A percentile compares a stretch with the other conserved stretches of the same genome.
phyloP scores from a whole-genome alignment of 2,329 filamentous ascomycete genomes.

The Ceratocystis smalleyi region DNA sequence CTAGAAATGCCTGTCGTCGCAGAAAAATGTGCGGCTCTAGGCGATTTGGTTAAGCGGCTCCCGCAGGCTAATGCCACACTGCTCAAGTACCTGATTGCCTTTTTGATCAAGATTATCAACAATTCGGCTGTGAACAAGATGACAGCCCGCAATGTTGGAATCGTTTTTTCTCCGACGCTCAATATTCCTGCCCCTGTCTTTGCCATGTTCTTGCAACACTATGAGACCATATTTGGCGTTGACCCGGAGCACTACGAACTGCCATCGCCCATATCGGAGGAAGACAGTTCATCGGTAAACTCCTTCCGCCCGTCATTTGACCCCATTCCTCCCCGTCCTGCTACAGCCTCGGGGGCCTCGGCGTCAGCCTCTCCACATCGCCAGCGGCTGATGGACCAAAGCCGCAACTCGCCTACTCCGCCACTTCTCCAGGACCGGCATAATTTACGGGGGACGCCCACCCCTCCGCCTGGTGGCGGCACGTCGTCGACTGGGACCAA shows the following conservation, averaged over 20 bases:
- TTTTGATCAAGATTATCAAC: constrained; percentile 83
- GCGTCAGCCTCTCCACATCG: constrained; percentile 35
- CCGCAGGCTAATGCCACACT: constrained; percentile 68
- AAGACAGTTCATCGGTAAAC: constrained; percentile 21
- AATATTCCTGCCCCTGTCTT: constrained; percentile 95
- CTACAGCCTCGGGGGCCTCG: constrained; percentile 32
- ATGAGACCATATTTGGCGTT: constrained; percentile 66
- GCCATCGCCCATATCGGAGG: constrained; percentile 30
- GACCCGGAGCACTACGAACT: constrained; percentile 49
- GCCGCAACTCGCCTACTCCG: constrained; percentile 33
- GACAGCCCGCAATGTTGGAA: constrained; percentile 93
- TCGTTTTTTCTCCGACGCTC: constrained; percentile 92
- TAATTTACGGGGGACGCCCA: constrained; percentile 27
- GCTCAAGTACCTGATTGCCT: constrained; percentile 70
- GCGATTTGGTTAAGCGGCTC: constrained; percentile 62
- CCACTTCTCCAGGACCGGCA: constrained; percentile 27
- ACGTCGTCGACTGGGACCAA: constrained; percentile 19
- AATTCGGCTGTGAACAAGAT: constrained; percentile 89
- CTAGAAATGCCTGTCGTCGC: constrained; percentile 60
- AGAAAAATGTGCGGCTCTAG: constrained; percentile 64
- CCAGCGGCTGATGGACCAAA: constrained; percentile 30
- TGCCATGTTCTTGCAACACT: constrained; percentile 84
- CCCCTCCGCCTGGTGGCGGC: constrained; percentile 23
- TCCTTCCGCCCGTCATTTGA: constrained; percentile 14
- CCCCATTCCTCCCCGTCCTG: constrained; percentile 29